phyloP scores from a whole-genome alignment of 805 yeast genomes.

The Saccharomycopsis sp. region DNA sequence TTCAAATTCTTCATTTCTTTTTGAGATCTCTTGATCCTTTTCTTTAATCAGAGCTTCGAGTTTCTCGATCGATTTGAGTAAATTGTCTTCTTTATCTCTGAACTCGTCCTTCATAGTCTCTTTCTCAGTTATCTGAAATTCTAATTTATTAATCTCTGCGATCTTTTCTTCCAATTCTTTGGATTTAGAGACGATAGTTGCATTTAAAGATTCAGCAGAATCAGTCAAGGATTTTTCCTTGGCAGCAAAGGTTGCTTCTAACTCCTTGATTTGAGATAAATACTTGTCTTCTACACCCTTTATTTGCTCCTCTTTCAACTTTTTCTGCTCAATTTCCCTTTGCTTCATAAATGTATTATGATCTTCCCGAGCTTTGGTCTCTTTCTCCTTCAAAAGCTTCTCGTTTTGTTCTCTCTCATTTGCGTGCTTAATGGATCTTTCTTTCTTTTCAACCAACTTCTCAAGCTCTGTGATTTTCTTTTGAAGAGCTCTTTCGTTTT shows the following conservation, averaged over 20 bases:
- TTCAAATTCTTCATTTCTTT: neutral
- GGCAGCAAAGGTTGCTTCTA: neutral
- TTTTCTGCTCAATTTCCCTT: neutral
- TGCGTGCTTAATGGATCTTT: neutral
- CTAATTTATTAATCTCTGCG: neutral
- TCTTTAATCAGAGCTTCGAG: neutral
- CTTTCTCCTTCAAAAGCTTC: neutral
- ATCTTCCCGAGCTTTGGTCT: neutral
- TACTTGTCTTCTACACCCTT: neutral
- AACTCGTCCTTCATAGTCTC: neutral
- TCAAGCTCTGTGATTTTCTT: neutral
- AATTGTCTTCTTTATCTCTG: slow-evolving; percentile 15
- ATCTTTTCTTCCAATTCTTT: neutral
- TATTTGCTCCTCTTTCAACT: neutral
- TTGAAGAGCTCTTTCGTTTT: neutral
- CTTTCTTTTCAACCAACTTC: neutral
- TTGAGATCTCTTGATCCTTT: neutral
- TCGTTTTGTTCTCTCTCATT: neutral
- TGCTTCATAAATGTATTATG: neutral
- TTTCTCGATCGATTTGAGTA: neutral
- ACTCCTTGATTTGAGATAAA: neutral
- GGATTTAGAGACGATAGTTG: neutral
- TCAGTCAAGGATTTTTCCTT: neutral
- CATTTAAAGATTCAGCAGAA: neutral
- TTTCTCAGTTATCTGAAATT: neutral